A percentile compares a stretch with the other conserved stretches of the same genome.
Conservation (phyloP, 805 yeast species). For the Candida dajiaensis region DNA sequence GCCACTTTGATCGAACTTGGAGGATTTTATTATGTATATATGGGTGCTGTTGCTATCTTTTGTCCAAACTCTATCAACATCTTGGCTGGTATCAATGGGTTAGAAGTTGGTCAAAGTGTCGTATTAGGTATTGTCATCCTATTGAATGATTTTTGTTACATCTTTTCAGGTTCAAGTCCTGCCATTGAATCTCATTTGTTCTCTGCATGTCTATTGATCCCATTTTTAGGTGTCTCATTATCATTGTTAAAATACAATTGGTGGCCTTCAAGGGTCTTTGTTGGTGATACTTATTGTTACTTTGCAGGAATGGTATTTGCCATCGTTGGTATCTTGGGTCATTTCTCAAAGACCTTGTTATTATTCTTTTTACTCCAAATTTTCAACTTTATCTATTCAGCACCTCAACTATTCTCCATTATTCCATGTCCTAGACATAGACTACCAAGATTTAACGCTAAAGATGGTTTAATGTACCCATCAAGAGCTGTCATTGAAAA, state of each 20-base stretch:
- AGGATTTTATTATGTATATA: slow-evolving; percentile 72
- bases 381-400: slow-evolving; percentile 79
- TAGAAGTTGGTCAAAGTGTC: slow-evolving; percentile 93
- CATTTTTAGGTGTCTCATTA: slow-evolving; percentile 78
- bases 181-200: slow-evolving; percentile 80
- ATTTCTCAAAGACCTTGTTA: slow-evolving; percentile 88
- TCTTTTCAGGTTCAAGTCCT: slow-evolving; percentile 42
- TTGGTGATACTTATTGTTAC: slow-evolving; percentile 97
- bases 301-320: slow-evolving; percentile 99
- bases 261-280: slow-evolving; percentile 91
- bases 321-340: slow-evolving; percentile 92
- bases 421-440: slow-evolving; percentile 96
- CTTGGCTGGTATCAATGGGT: slow-evolving; percentile 92
- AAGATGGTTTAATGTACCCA: slow-evolving; percentile 71
- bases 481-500: slow-evolving; percentile 44
- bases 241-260: slow-evolving; percentile 76
- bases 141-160: slow-evolving; percentile 70
- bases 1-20: slow-evolving; percentile 64
- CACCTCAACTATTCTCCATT: slow-evolving; percentile 83
- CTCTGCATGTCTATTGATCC: slow-evolving; percentile 73
- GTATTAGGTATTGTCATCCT: slow-evolving; percentile 68
- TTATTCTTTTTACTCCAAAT: slow-evolving; percentile 88
- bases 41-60: slow-evolving; percentile 88
- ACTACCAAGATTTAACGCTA: slow-evolving; percentile 66
- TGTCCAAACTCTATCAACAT: slow-evolving; percentile 96